phyloP scores from a whole-genome alignment of 2,329 filamentous ascomycete genomes.

The Magnaporthiopsis incrustans region DNA sequence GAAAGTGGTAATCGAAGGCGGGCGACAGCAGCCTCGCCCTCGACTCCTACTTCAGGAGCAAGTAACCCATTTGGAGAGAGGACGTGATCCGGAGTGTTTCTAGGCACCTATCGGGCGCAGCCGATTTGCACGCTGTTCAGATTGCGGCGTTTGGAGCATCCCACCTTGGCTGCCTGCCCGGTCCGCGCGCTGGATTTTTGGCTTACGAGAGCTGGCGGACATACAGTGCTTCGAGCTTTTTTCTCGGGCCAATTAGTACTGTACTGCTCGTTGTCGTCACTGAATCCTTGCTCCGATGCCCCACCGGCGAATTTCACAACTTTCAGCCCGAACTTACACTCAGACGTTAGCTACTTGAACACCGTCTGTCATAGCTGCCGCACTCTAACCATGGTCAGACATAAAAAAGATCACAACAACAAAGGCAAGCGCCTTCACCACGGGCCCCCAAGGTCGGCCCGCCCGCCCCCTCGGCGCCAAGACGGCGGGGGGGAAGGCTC shows the following conservation, averaged over 20 bases:
- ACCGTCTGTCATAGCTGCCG: no score
- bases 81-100: neutral
- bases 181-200: no score
- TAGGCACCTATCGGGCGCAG: neutral
- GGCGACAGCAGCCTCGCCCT: neutral
- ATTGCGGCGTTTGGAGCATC: neutral
- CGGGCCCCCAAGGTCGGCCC: slow-evolving; percentile 46
- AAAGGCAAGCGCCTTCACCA: slow-evolving; percentile 65
- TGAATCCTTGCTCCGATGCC: neutral
- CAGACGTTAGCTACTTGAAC: no score
- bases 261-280: no score
- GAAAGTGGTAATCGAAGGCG: neutral
- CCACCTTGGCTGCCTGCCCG: neutral
- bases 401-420: slow-evolving; percentile 80
- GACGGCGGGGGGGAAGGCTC: slow-evolving; percentile 20
- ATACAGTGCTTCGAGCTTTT: neutral
- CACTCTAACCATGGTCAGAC: slow-evolving; percentile 68
- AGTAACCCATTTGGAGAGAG: neutral
- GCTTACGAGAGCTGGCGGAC: neutral
- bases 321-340: no score
- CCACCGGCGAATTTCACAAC: neutral
- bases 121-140: neutral
- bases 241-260: neutral
- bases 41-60: no score
- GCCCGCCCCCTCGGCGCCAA: slow-evolving; percentile 5